Evolutionary conservation across 176 grass and related monocot genomes (phyloP).

Genomic region (Oropetium thomaeum): DNA sequence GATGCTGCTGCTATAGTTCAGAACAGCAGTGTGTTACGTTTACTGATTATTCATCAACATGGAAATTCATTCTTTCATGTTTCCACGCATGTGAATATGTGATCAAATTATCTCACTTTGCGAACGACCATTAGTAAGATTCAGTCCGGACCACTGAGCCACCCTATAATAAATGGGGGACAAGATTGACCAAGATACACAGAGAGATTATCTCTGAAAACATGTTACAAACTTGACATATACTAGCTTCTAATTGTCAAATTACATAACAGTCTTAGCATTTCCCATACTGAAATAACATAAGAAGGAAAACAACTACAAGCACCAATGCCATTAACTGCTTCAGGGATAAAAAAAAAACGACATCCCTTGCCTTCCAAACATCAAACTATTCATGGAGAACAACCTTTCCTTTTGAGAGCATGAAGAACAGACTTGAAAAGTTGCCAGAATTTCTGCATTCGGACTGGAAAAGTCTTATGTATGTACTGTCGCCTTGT

Average conservation of each 20-base stretch:
- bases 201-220: conserved; percentile 15
- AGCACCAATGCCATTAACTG: background rate
- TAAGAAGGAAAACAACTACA: background rate
- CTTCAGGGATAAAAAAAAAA: background rate
- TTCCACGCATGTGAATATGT: background rate
- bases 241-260: background rate
- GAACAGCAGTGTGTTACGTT: background rate
- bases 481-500: background rate
- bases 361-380: background rate
- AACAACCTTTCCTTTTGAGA: background rate
- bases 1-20: background rate
- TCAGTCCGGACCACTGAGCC: background rate
- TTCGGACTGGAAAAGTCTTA: background rate
- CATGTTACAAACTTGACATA: background rate
- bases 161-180: background rate
- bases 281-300: background rate
- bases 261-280: background rate
- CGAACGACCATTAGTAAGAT: background rate
- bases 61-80: background rate
- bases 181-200: background rate
- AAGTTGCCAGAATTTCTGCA: background rate
- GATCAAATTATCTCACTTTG: background rate
- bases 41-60: background rate
- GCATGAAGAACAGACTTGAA: background rate
- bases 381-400: background rate